Base-by-base conservation (phyloP, 495 filamentous ascomycete species). In the Annulohypoxylon stygium region DNA sequence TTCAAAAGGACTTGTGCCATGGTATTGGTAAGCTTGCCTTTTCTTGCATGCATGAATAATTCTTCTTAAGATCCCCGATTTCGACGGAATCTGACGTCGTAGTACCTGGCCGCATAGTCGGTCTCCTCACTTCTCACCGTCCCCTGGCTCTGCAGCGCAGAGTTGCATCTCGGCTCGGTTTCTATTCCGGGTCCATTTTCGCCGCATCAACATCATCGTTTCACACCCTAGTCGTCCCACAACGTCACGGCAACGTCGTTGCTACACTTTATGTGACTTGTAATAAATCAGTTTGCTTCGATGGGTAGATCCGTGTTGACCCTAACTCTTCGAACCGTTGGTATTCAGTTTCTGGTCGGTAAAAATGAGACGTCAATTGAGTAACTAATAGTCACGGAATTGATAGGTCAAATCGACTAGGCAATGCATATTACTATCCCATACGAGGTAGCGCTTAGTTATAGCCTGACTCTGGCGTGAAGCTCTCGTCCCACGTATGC, bases 41-140 rank as follows among this genome's bases (percentile, higher is more conserved):
- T 67, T 36, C 51, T 36, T 70, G 62, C 67, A 64, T 75, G 72
- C 71, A 74, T 70, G 50, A 60, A 62, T 33, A 61, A 48, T 45
- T 67, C 62, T 25, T 61, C 45, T 37, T 59, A 54, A 70, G 67
- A 70, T 55, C 71, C 50, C 71, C 67, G 50, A 63, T 61, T 53
- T 33, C 55, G 45, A 23, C 43, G 63, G 43, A 45, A 36, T 62
- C 59, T 70, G 63, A 67, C 58, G 72, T 75, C 58, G 72, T 75
- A 75, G 53, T 71, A 67, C 58, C 67, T 41, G 72, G 72, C 72
- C 72, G 72, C 72, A 75, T 75, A 70, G 62, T 75, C 59, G 72
- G 72, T 65, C 72, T 11, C 67, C 67, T 70, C 43, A 47, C 63
- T 64, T 66, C 57, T 53, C 63, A 67, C 25, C 10, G 50, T 63